Percentiles rank a stretch among this genome's conserved stretches.
Conservation (phyloP, 2,329 filamentous ascomycete genomes). For the Graphilbum sp. region DNA sequence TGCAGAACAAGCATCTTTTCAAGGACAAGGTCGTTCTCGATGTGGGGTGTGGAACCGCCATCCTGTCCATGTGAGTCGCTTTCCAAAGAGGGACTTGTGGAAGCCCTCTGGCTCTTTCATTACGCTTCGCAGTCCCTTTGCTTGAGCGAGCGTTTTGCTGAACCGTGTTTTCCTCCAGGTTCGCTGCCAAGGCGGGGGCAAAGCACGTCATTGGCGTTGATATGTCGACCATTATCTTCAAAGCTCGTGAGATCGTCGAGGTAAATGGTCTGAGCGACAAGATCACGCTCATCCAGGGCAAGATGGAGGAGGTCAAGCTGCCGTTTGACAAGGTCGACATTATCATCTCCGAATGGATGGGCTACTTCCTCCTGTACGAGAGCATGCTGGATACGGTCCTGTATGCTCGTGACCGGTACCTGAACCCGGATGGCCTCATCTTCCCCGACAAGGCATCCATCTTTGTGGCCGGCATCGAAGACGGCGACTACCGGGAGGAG, state of each 20-base stretch:
- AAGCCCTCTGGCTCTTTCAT: neutral
- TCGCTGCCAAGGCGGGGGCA: conserved; percentile 86
- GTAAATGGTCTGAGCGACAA: conserved; percentile 85
- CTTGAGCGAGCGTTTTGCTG: no score
- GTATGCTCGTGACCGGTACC: conserved; percentile 87
- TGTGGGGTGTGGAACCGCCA: conserved; percentile 92
- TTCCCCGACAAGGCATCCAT: conserved; percentile 99
- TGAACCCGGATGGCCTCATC: conserved; percentile 74
- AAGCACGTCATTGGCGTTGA: conserved; percentile 98
- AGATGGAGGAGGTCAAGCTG: conserved; percentile 96
- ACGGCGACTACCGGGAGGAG: conserved; percentile 98
- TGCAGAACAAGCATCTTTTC: conserved; percentile 90
- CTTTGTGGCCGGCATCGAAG: conserved; percentile 91
- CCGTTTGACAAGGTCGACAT: conserved; percentile 96
- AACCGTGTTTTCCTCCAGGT: no score
- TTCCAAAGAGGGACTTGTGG: no score
- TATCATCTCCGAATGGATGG: conserved; percentile 99
- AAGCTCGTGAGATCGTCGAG: conserved; percentile 88
- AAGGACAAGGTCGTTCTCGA: conserved; percentile 88
- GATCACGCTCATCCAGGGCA: conserved; percentile 95
- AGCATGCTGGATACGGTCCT: conserved; percentile 97
- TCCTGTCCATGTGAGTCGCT: conserved; percentile 87
- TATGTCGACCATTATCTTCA: conserved; percentile 99
- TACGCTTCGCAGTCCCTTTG: no score
- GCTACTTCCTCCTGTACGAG: conserved; percentile 97